Base-by-base conservation (phyloP, 78 protist species). In the Acrasis kona region DNA sequence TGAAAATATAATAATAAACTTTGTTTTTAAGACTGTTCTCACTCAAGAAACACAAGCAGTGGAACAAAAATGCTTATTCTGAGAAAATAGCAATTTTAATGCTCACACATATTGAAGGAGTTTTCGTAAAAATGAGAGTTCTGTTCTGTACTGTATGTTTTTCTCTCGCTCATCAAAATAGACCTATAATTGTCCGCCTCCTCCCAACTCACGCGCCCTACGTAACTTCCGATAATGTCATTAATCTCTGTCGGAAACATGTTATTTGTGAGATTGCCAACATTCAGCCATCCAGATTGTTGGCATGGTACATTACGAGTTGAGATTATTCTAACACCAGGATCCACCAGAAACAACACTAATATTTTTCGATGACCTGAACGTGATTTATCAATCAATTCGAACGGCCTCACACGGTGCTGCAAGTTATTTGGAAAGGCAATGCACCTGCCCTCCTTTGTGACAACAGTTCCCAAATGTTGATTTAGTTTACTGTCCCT, bases 341-440 rank as follows among this genome's bases (percentile, higher is more conserved):
- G 82, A 30, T 78, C 77, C 19, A 78, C 78, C 7, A 78, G 30
- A 3, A 75, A 78, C 38, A 78, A 9, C 10, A 78, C 82, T 3
- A 78, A 40, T 3, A 78, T 12, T 41, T 76, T 75, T 19, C 82
- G 19, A n/a, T 31, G 29, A 5, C 82, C 82, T 5, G 74, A 67
- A 40, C 31, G 7, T 10, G 74, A 27, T 3, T 27, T 19, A 19
- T 67, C 81, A 3, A 8, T 57, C 5, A 78, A 5, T 12, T 6
- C 27, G 38, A 81, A 75, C 12, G 72, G 66, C 12, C 19, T n/a
- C n/a, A 73, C 71, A n/a, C 79, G 6, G 58, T 83, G 87, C 37
- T 83, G 87, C 31, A 40, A 1, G 34, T 28, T 35, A 39, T 83
- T 83, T 30, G 87, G 87, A 64, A 83, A 83, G n/a, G 72, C 72